Conservation (phyloP, 306 rosid species). For the Castanea mollissima region DNA sequence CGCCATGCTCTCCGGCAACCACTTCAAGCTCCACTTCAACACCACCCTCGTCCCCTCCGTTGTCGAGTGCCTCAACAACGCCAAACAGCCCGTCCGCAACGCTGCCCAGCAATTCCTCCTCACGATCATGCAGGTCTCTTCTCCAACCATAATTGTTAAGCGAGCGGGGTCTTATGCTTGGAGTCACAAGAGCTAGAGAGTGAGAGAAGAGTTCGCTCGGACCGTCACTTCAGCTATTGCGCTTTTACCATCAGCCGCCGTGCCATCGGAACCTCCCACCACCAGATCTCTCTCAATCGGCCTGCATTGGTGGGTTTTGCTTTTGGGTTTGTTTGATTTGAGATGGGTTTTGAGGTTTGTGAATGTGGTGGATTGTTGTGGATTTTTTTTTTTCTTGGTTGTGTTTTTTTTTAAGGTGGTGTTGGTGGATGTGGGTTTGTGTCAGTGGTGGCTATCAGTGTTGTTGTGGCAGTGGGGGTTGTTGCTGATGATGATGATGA, state of each 20-base stretch:
- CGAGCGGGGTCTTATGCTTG: slow-evolving; percentile 97
- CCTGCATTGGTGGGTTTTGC: too few species aligned
- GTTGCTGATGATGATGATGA: too few species aligned
- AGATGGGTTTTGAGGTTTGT: too few species aligned
- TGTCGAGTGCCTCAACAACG: slow-evolving; percentile 91
- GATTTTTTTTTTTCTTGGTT: too few species aligned
- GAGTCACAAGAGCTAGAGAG: slow-evolving; percentile 86
- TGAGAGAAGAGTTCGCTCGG: slow-evolving; percentile 92
- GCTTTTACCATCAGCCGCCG: slow-evolving; percentile 34
- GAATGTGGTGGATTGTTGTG: too few species aligned
- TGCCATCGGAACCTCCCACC: too few species aligned
- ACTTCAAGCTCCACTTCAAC: slow-evolving; percentile 87
- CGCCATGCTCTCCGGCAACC: slow-evolving; percentile 91
- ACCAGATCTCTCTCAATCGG: too few species aligned
- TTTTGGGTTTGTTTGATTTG: too few species aligned
- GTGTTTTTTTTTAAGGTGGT: too few species aligned
- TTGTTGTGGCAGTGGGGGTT: too few species aligned
- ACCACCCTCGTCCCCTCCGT: slow-evolving; percentile 84
- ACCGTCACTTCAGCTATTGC: slow-evolving; percentile 94
- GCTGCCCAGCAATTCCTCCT: slow-evolving; percentile 87
- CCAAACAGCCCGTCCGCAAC: slow-evolving; percentile 90
- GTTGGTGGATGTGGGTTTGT: too few species aligned
- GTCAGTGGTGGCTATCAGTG: too few species aligned
- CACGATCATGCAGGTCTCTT: slow-evolving; percentile 98
- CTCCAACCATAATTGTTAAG: slow-evolving; percentile 96